Percentiles rank a stretch among this genome's conserved stretches.
These are phyloP conservation scores for Spencermartinsiella europaea DNA, from an alignment of 805 yeast species.

Conservation along the genomic window DNA sequence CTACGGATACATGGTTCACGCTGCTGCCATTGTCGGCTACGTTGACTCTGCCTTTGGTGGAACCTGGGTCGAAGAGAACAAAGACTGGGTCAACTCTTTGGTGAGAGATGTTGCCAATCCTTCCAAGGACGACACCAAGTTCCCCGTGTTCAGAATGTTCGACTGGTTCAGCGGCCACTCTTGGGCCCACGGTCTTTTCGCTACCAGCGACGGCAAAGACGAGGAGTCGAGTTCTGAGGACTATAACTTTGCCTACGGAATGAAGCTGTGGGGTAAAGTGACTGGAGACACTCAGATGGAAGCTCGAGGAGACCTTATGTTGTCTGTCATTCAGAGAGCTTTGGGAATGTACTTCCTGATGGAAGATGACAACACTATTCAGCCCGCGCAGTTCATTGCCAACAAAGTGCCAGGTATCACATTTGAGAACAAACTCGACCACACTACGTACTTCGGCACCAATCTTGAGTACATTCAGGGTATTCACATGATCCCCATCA, in stretches of 20 bases:
- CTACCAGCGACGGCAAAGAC: constrained; percentile 63
- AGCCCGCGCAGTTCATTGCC: constrained; percentile 49
- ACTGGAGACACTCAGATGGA: constrained; percentile 51
- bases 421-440: constrained; percentile 71
- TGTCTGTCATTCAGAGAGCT: constrained; percentile 50
- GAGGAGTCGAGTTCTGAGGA: constrained; percentile 74
- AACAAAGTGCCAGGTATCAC: constrained; percentile 72
- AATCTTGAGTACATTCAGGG: constrained; percentile 68
- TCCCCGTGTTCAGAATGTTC: constrained; percentile 65
- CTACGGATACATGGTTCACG: constrained; percentile 78
- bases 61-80: constrained; percentile 44
- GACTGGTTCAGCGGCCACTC: constrained; percentile 75
- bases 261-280: constrained; percentile 66
- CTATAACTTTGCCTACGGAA: constrained; percentile 64
- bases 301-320: constrained; percentile 55
- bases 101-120: constrained; percentile 71
- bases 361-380: constrained; percentile 43
- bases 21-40: constrained; percentile 70
- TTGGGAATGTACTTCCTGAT: constrained; percentile 53
- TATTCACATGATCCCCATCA: constrained; percentile 73
- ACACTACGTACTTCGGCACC: constrained; percentile 69
- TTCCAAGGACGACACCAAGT: constrained; percentile 42
- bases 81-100: constrained; percentile 56
- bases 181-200: constrained; percentile 71
- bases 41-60: constrained; percentile 52